Evolutionary conservation across 2,329 filamentous ascomycete genomes (phyloP).

Genomic region (Colletotrichum sp.): DNA sequence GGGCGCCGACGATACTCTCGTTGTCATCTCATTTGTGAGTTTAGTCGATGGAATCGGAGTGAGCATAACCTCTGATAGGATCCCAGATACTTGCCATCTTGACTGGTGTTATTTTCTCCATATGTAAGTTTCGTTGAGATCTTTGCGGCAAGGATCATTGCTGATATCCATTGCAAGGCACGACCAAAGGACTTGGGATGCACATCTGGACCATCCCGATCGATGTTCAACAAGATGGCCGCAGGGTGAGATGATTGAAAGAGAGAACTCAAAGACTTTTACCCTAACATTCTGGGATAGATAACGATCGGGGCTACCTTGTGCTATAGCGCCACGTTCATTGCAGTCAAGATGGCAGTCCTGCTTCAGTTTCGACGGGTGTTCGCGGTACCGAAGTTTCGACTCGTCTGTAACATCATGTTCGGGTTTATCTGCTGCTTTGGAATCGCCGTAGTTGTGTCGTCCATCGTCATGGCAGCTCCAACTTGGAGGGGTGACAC

Average conservation of each 20-base stretch:
- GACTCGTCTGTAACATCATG: background rate
- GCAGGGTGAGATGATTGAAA: background rate
- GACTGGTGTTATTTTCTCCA: background rate
- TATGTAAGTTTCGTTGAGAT: background rate
- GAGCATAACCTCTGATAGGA: background rate
- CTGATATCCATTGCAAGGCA: background rate
- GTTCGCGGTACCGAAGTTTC: background rate
- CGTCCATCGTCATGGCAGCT: background rate
- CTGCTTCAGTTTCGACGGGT: constrained; percentile 8
- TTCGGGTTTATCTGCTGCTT: constrained; percentile 1
- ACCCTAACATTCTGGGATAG: background rate
- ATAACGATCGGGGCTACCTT: background rate
- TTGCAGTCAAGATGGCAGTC: constrained; percentile 10
- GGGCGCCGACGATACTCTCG: constrained; percentile 2
- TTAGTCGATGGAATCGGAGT: background rate
- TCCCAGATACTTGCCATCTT: background rate
- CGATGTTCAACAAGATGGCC: background rate
- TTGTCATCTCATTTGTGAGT: constrained; percentile 4
- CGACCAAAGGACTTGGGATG: background rate
- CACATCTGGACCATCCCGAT: background rate
- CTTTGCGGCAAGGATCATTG: background rate
- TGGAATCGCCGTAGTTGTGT: constrained; percentile 3
- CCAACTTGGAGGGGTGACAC: constrained; percentile 5
- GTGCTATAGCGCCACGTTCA: constrained; percentile 3
- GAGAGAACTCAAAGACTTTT: background rate